A percentile compares a stretch with the other conserved stretches of the same genome.
phyloP scores from a whole-genome alignment of 1,284 basidiomycete species.

The Ustilago bromivora region DNA sequence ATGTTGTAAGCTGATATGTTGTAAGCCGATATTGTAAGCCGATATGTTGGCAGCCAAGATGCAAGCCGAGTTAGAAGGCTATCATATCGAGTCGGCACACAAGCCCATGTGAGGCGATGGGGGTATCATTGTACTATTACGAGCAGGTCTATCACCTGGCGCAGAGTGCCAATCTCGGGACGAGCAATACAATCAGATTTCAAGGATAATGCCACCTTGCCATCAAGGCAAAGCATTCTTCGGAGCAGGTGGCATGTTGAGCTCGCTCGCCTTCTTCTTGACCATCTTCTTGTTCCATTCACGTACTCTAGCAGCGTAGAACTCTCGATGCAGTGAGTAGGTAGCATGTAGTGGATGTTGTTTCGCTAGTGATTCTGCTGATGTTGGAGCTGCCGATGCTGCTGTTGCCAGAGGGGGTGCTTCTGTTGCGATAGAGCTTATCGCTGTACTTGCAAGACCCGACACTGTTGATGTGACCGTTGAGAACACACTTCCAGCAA shows the following conservation, averaged over 20 bases:
- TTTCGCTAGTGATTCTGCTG: conserved; percentile 20
- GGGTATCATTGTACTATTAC: too few species aligned
- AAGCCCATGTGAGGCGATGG: too few species aligned
- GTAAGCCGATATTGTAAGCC: too few species aligned
- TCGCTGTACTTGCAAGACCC: conserved; percentile 35
- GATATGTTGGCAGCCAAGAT: too few species aligned
- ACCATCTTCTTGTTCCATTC: conserved; percentile 49
- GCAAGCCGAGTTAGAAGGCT: too few species aligned
- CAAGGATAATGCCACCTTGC: background rate
- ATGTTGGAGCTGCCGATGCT: conserved; percentile 11
- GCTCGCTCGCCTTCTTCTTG: conserved; percentile 44
- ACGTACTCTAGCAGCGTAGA: conserved; percentile 52
- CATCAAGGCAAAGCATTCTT: conserved; percentile 31
- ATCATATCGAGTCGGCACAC: too few species aligned
- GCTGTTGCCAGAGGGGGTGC: conserved; percentile 10
- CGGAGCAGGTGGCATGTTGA: conserved; percentile 55
- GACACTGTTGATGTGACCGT: conserved; percentile 43
- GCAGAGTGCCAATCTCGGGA: background rate
- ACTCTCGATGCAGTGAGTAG: conserved; percentile 61
- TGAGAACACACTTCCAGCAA: conserved; percentile 43
- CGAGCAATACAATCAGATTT: background rate
- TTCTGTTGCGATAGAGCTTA: conserved; percentile 18
- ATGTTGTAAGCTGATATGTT: too few species aligned
- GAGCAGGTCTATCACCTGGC: too few species aligned
- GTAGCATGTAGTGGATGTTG: conserved; percentile 41